Evolutionary conservation across 805 yeast species (phyloP), one percentile per base, ranked within the genome.

Genomic region (Alloascoidea africana): DNA sequence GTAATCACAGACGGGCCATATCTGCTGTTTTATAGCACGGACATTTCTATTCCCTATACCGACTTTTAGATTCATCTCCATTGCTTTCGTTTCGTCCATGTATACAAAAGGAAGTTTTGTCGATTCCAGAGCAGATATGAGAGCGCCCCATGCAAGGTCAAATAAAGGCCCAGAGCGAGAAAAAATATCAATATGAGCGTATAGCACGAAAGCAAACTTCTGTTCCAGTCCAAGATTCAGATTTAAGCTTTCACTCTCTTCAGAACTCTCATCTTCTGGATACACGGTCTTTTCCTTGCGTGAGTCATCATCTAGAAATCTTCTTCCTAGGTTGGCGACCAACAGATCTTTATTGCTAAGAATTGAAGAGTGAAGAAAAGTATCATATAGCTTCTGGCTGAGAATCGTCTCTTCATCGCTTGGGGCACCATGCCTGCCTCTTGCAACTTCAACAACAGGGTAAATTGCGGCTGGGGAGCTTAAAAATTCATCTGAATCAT

Each of bases 351-450:
- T 52, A 33, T 60, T 58, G 1, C 68, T 56, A 14, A 80, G 53
- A 16, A 80, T 43, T 18, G 70, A 68, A 8, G 81, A 69, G 42
- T 73, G 75, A 35, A 69, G 55, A 3, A 84, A 52, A 3, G 70
- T 59, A 44, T 81, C 81, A 47, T 73, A 73, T 16, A 82, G 47
- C 41, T 61, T 61, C 52, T 83, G 93, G 1, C 83, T 70, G 15
- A 79, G 49, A 18, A 69, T 72, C 75, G 80, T 82, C 52, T 85
- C 95, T 56, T 85, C 94, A 46, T 76, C 82, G 1, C 87, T 73
- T 18, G 94, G 94, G 1, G 85, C 82, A 11, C 93, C 91, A 5
- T 60, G 52, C 38, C 84, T 64, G 18, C 94, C 94, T 38, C 86
- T 61, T 40, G 76, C 70, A 5, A 83, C 72, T 44, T 80, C 86